Base-by-base conservation (phyloP, 164 flowering plant species). In the Paratinospora sagittata region DNA sequence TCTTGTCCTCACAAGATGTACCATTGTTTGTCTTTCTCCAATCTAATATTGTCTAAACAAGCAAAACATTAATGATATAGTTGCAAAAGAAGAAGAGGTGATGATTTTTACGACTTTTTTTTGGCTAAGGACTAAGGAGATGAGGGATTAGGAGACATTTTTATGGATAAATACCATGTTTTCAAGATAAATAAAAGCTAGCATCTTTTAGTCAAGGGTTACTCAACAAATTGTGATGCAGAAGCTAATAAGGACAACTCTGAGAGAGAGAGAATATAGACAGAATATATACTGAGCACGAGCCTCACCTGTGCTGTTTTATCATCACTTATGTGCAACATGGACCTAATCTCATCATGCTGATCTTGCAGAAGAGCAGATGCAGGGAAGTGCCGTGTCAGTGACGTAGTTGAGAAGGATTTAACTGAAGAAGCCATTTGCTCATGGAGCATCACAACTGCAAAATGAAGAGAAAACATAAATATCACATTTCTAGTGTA, bases 281-380 rank as follows among this genome's bases (percentile, higher is more conserved):
- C 16, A 37, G 30, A 41, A 30, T 3, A 39, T 24, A 19, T 13
- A 13, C 66, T 2, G 16, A 19, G 19, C 36, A 63, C 30, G 19
- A 41, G 58, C 19, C 76, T 75, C 72, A 90, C 97, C 91, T 77
- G 83, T 27, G 75, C 72, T 74, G 76, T 37, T 72, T 47, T 84
- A 6, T 87, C 89, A 58, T 87, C 90, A 76, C 77, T 83, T 19
- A 70, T 60, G 60, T 77, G 78, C 73, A 78, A 62, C 14, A 70
- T 69, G 65, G 88, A 52, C 73, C 77, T 84, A 76, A 70, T 62
- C 21, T 87, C 91, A 78, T 85, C 84, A 36, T 82, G 87, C 76
- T 85, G 90, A 76, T 88, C 93, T 81, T 83, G 91, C 55, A 81
- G 79, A 69, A 81, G 82, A 78, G 84, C 85, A 33, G 91, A 86